These are phyloP conservation scores for Rhodotorula sp. DNA, from an alignment of 1,284 basidiomycete species.

Conservation along the genomic window DNA sequence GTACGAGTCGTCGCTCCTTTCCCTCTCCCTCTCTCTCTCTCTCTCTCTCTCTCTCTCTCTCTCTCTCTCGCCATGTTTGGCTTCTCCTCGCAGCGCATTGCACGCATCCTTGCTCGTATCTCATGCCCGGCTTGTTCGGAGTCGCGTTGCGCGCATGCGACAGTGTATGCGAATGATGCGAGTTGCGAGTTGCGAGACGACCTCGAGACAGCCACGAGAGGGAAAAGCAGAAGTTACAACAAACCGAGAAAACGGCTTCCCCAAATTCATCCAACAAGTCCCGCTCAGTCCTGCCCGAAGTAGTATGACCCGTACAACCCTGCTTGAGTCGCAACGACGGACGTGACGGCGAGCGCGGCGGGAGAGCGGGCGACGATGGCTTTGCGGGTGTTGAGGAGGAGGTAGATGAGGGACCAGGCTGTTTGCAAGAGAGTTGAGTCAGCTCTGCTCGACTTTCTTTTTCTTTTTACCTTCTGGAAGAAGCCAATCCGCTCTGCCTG, in stretches of 20 bases:
- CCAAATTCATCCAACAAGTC: neutral
- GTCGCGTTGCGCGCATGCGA: no score
- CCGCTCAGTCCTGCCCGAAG: conserved; percentile 5
- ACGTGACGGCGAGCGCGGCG: conserved; percentile 22
- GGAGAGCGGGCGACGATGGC: conserved; percentile 24
- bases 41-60: no score
- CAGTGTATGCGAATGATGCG: no score
- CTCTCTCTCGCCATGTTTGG: no score
- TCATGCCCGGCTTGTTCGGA: no score
- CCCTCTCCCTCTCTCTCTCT: no score
- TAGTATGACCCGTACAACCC: conserved; percentile 27
- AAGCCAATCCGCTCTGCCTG: no score
- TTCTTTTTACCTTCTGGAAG: neutral
- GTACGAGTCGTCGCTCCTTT: neutral
- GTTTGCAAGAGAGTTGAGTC: neutral
- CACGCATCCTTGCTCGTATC: neutral
- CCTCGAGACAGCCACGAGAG: no score
- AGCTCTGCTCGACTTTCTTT: no score
- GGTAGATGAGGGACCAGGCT: conserved; percentile 41
- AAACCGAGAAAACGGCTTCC: no score
- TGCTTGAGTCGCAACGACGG: conserved; percentile 21
- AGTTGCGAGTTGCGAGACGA: no score
- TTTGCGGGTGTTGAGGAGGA: conserved; percentile 36
- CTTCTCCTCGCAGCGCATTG: neutral
- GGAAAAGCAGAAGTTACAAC: no score